Evolutionary conservation across 2,329 filamentous ascomycete species (phyloP), one percentile per base, ranked within the genome.

Genomic region (Pestalotiopsis fici): DNA sequence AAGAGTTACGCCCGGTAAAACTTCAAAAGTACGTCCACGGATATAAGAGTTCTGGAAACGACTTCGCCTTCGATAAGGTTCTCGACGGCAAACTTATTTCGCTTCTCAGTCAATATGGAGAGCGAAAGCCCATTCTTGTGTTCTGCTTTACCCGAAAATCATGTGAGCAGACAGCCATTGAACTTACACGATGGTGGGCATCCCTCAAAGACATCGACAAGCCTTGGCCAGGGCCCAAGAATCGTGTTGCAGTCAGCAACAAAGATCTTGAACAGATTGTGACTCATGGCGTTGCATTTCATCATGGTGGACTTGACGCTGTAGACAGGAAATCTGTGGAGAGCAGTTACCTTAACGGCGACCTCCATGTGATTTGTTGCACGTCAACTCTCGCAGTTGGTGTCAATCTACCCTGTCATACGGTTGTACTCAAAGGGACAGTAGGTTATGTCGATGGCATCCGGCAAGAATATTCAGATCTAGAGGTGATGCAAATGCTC

Each of bases 401-500:
- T 0, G 87, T 97, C 35, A 97, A 97, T 74, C 79, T 97, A 11
- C 94, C 93, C 11, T 94, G 93, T 69, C 91, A 96, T 75, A 87
- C 95, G 3, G 93, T 95, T 3, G 89, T 97, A 11, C 87, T 97
- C 66, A 97, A 97, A 77, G 92, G 93, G 25, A 97, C 93, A 0
- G 85, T 90, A 3, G 83, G 85, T 0, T 95, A 89, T 78, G 87
- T 88, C 66, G 86, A 89, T 66, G 83, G 85, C 6, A 84, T 79
- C 7, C 73, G 87, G 47, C 87, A 89, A 66, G 93, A 96, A 75
- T 94, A 94, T 71, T 90, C 92, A 0, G 93, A 96, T 75, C 83
- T 97, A 4, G 93, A 97, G 71, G 87, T 95, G 69, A 95, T 95
- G 91, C 93, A 97, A 73, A 97, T 97, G 93, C 86, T 97, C 61